phyloP scores from a whole-genome alignment of 139 green algal species.

The Tetraselmis chui region DNA sequence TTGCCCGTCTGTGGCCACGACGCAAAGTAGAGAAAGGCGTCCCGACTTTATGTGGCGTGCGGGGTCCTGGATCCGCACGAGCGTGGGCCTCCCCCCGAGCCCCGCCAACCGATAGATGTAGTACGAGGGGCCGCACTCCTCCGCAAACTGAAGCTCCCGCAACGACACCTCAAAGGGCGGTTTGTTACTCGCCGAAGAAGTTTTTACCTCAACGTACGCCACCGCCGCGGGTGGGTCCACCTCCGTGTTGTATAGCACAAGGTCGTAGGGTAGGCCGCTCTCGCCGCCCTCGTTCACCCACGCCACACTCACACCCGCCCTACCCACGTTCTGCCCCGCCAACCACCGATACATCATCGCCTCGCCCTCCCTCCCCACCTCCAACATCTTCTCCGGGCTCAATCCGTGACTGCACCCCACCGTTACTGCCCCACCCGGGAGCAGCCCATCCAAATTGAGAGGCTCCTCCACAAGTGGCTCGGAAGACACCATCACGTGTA shows the following conservation, averaged over 20 bases:
- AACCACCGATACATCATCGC: constrained; percentile 28
- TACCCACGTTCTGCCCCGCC: neutral
- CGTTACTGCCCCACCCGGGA: too few species aligned
- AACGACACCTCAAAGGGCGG: neutral
- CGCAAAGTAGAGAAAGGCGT: too few species aligned
- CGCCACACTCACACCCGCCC: constrained; percentile 7
- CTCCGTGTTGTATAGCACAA: neutral
- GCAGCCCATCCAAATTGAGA: too few species aligned
- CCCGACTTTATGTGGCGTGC: too few species aligned
- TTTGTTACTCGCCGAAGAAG: neutral
- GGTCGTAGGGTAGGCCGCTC: constrained; percentile 31
- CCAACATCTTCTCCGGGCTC: too few species aligned
- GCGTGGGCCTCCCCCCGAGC: neutral
- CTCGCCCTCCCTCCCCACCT: constrained; percentile 30
- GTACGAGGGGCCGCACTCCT: neutral
- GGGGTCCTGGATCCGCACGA: neutral
- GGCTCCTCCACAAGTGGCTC: too few species aligned
- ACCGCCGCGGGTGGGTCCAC: neutral
- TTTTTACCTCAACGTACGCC: neutral
- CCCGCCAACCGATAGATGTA: neutral
- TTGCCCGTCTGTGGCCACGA: too few species aligned
- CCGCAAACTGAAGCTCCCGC: neutral
- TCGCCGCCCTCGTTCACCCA: constrained; percentile 37
- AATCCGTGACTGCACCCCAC: too few species aligned
- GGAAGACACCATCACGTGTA: too few species aligned